Percentiles rank a stretch among this genome's conserved stretches.
Evolutionary conservation across 257 asterid genomes (phyloP).

Genomic region (Solanum microdontum): DNA sequence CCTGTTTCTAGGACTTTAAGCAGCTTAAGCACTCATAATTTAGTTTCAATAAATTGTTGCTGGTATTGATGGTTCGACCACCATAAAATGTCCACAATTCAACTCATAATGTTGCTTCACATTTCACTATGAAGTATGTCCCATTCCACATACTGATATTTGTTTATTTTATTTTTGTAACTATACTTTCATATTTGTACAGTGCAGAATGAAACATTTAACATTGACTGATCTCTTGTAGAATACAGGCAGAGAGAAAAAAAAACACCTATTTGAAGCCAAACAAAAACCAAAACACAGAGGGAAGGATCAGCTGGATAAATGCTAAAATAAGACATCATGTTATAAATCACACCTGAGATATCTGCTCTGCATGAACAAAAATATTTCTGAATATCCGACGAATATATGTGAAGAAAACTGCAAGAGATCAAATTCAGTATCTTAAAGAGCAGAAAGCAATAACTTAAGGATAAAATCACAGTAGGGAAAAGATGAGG

Average conservation of each 20-base stretch:
- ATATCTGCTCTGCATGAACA: constrained; percentile 74
- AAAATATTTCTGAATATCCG: constrained; percentile 82
- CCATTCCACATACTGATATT: background rate
- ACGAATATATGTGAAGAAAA: constrained; percentile 64
- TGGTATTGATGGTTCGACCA: background rate
- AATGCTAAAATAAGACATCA: background rate
- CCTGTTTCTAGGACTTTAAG: background rate
- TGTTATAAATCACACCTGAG: constrained; percentile 47
- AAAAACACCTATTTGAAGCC: background rate
- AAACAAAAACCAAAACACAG: background rate
- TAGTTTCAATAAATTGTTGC: background rate
- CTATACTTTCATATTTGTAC: background rate
- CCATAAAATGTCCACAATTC: background rate
- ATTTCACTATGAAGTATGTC: background rate
- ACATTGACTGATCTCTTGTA: background rate
- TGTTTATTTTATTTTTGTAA: background rate
- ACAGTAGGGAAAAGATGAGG: background rate
- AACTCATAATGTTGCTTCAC: background rate
- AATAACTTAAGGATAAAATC: background rate
- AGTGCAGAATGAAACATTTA: background rate
- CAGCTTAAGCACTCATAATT: background rate
- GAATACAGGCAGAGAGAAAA: background rate
- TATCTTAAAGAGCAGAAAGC: background rate
- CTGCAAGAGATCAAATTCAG: constrained; percentile 30
- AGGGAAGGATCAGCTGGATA: background rate